Percentiles rank a stretch among this genome's conserved stretches.
These are phyloP conservation scores for Castanea mollissima DNA, from an alignment of 306 rosid species.

Conservation along the genomic window DNA sequence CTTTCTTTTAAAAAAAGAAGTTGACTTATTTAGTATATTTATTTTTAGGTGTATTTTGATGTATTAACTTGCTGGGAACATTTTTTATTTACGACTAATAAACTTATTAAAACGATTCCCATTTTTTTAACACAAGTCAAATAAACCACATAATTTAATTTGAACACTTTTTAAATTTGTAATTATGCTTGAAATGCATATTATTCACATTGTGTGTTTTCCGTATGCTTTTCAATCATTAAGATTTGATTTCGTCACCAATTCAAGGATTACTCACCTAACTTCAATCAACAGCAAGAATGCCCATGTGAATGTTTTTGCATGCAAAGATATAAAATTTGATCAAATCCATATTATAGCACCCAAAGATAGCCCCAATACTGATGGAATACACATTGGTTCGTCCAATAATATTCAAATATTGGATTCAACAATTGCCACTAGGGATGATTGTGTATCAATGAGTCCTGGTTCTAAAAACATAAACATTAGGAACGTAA, in stretches of 20 bases:
- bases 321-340: not conserved
- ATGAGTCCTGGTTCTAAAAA: slow-evolving; percentile 9
- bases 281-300: slow-evolving; percentile 29
- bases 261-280: slow-evolving; percentile 1
- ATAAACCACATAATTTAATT: no score
- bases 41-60: no score
- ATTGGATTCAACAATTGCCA: not conserved
- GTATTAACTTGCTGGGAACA: no score
- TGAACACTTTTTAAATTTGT: no score
- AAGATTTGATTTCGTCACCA: slow-evolving; percentile 11
- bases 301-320: slow-evolving; percentile 20
- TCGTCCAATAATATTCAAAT: not conserved
- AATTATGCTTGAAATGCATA: no score
- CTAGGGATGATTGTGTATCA: slow-evolving; percentile 37
- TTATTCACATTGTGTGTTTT: not conserved
- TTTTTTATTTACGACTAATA: no score
- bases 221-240: slow-evolving; percentile 10
- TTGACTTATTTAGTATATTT: no score
- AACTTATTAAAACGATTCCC: no score
- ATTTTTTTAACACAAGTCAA: no score
- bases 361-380: slow-evolving; percentile 29
- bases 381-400: slow-evolving; percentile 22
- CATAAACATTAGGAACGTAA: not conserved
- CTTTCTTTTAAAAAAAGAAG: no score
- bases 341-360: slow-evolving; percentile 2